Evolutionary conservation across 1,284 basidiomycete species (phyloP).

Genomic region (Chalciporus sp.): DNA sequence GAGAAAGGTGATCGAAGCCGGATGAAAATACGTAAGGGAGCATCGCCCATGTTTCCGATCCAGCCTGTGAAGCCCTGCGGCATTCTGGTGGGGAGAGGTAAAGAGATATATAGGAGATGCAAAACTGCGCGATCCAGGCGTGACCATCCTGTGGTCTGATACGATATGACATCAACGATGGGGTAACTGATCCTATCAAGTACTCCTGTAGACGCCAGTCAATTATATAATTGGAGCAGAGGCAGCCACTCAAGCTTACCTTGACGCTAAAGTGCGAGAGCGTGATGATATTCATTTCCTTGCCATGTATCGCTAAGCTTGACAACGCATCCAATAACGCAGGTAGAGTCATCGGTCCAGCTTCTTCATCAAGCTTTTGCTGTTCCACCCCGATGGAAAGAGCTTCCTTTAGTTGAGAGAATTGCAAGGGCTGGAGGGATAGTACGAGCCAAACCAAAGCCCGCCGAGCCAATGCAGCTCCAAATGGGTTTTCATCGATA

Average conservation of each 20-base stretch:
- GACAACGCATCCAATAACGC: conserved; percentile 11
- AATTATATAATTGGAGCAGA: neutral
- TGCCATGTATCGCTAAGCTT: conserved; percentile 8
- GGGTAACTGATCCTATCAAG: neutral
- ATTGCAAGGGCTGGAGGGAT: neutral
- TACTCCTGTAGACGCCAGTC: conserved; percentile 3
- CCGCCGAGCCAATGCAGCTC: neutral
- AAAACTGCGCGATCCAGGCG: neutral
- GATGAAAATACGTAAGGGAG: conserved; percentile 4
- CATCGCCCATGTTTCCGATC: neutral
- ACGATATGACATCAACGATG: neutral
- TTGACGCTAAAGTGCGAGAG: conserved; percentile 13
- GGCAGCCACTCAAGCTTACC: neutral
- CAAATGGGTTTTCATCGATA: neutral
- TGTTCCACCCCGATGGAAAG: neutral
- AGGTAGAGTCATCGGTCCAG: conserved; percentile 2
- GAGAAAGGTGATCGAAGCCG: conserved; percentile 8
- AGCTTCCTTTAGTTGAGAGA: conserved; percentile 13
- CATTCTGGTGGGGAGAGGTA: neutral
- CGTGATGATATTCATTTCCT: neutral
- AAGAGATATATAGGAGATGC: conserved; percentile 3
- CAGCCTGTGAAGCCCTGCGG: neutral
- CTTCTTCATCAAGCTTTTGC: neutral
- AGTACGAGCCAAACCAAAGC: conserved; percentile 13
- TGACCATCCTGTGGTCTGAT: neutral